Evolutionary conservation across 192 early-diverging fungal species (phyloP), one percentile per base, ranked within the genome.

Genomic region (Mycoemilia scoparia): DNA sequence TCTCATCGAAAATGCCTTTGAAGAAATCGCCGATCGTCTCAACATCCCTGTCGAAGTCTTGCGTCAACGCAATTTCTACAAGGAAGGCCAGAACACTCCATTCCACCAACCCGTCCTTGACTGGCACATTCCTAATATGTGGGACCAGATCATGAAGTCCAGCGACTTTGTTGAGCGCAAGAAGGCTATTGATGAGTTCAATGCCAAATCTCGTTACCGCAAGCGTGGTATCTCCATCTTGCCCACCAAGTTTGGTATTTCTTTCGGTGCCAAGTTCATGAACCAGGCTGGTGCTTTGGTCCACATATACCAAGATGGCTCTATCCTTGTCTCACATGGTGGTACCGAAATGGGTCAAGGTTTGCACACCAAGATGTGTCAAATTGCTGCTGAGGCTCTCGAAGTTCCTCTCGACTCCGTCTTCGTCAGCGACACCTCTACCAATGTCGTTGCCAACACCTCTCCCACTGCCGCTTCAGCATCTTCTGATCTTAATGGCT

Each of bases 281-380:
- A 89, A 89, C 57, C 86, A 89, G 45, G 86, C 78, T 13, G 77
- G 74, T 40, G 73, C 82, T 8, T 60, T 87, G 21, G 76, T 89
- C 5, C 84, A 85, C 34, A 64, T 89, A 7, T 89, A 89, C 49
- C 69, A 60, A 24, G 86, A 89, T 39, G 86, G 86, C 1, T 79
- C 78, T 0, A 76, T 89, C 19, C 69, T 82, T 8, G 54, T 89
- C 2, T 66, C 74, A 7, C 84, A 87, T 49, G 84, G 79, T 41
- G 81, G 81, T 24, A 77, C 79, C n/a, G 83, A 89, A 43, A 85
- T 89, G 82, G 86, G 86, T 24, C 86, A 89, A 51, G 86, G 86
- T 5, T 47, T 89, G 39, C 77, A 87, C 42, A 89, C 84, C 10
- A 89, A 89, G 60, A 78, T 85, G 76, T 59, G 79, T 15, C 76